Base-by-base conservation (phyloP, 257 asterid species). In the Anisodus acutangulus region DNA sequence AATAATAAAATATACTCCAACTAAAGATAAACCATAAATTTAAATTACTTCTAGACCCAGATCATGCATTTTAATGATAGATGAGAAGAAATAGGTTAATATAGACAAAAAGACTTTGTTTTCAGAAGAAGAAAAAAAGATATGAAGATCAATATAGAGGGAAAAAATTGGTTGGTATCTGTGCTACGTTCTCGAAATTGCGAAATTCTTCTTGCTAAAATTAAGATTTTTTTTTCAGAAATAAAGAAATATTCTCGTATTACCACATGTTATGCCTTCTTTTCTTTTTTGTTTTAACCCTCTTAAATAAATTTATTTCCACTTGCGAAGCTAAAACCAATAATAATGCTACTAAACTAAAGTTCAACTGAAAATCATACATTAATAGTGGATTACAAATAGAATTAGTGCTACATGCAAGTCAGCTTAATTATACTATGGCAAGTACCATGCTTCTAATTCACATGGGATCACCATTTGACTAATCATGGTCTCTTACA, bases 381-480 rank as follows among this genome's bases (percentile, higher is more conserved):
- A 47, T 6, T n/a, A 9, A 4, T 47, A 19, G 60, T 47, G 58
- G 80, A 19, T 31, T 19, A 19, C n/a, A 4, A 47, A 72, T 49
- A 51, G 13, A 8, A 51, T 76, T 51, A 51, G 60, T 76, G 57
- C 57, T 16, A 69, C 3, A 37, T 68, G 10, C 12, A 37, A 69
- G 49, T 9, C 7, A 71, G 8, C 16, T 22, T 22, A 22, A 22
- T 6, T 74, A 51, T 49, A 22, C 22, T 12, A 74, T 74, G 45
- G 12, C 62, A 74, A 7, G 45, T 22, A 26, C 22, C 16, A 70
- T 70, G 43, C 81, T 74, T 49, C 22, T 49, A 69, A 39, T 7
- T 69, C 49, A 74, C 81, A 74, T 74, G 45, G 81, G 39, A 49
- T 74, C 81, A 74, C 60, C 81, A 74, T 74, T 74, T 74, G 81